Evolutionary conservation across 495 filamentous ascomycete species (phyloP).

Genomic region (Sphaerosporella brunnea): DNA sequence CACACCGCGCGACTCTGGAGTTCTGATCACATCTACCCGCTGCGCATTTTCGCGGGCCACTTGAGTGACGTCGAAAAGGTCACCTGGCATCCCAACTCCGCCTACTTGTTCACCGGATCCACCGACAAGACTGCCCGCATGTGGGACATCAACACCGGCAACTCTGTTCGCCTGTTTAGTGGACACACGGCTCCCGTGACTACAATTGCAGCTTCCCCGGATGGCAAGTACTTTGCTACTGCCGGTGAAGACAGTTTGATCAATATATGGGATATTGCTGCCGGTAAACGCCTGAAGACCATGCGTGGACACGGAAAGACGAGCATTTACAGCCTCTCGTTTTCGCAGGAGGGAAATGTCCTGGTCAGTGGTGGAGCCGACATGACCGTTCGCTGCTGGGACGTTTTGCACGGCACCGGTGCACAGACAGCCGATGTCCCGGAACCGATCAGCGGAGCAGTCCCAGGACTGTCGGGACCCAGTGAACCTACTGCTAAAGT

Average conservation of each 20-base stretch:
- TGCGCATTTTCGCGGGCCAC: slow-evolving; percentile 78
- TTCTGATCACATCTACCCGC: slow-evolving; percentile 76
- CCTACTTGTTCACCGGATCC: slow-evolving; percentile 80
- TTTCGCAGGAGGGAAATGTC: slow-evolving; percentile 74
- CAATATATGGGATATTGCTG: slow-evolving; percentile 77
- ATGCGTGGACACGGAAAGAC: slow-evolving; percentile 89
- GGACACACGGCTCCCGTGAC: slow-evolving; percentile 77
- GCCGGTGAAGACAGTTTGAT: slow-evolving; percentile 75
- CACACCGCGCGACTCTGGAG: slow-evolving; percentile 79
- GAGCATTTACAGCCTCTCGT: slow-evolving; percentile 81
- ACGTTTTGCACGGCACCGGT: slow-evolving; percentile 42
- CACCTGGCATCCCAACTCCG: slow-evolving; percentile 79
- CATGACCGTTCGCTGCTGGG: slow-evolving; percentile 83
- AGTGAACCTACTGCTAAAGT: slow-evolving; percentile 22
- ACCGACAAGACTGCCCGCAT: slow-evolving; percentile 84
- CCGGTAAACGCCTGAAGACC: slow-evolving; percentile 66
- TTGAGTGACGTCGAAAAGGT: slow-evolving; percentile 72
- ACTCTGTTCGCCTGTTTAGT: slow-evolving; percentile 75
- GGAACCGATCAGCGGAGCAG: slow-evolving; percentile 35
- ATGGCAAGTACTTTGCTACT: slow-evolving; percentile 72
- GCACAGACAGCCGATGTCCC: slow-evolving; percentile 34
- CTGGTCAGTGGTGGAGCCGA: slow-evolving; percentile 83
- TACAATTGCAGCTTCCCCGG: slow-evolving; percentile 63
- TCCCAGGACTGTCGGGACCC: slow-evolving; percentile 26
- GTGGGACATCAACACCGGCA: slow-evolving; percentile 81